These are phyloP conservation scores for Phytopythium litorale DNA, from an alignment of 352 stramenopile genomes.

Conservation along the genomic window DNA sequence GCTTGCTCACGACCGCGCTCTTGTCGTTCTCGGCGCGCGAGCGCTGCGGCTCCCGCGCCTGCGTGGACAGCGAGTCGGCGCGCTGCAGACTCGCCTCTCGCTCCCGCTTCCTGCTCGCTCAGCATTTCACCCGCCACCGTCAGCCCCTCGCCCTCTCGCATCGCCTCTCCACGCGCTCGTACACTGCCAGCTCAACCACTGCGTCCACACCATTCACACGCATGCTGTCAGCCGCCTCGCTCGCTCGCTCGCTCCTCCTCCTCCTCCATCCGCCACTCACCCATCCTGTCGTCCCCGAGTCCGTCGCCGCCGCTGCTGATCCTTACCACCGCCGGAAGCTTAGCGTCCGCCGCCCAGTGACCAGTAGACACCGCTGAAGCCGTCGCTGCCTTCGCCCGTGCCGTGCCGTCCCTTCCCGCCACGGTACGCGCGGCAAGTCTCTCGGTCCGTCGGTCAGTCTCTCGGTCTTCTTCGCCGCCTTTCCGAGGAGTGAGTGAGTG, in stretches of 20 bases:
- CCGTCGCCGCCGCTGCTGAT: too few relatives aligned
- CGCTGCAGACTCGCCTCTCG: constrained; percentile 18
- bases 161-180: constrained; percentile 4
- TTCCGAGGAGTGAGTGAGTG: constrained; percentile 3
- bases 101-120: constrained; percentile 27
- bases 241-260: too few relatives aligned
- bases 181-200: constrained; percentile 9
- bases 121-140: background rate
- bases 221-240: too few relatives aligned
- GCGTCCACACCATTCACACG: background rate
- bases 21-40: constrained; percentile 47
- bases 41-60: constrained; percentile 41
- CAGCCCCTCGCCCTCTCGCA: background rate
- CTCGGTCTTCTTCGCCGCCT: background rate
- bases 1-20: constrained; percentile 37
- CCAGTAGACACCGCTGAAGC: background rate
- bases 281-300: background rate
- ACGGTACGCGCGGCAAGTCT: background rate
- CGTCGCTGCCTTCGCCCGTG: background rate
- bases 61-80: constrained; percentile 9
- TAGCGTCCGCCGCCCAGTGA: too few relatives aligned
- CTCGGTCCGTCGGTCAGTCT: background rate
- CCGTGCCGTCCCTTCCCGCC: background rate
- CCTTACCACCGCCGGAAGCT: background rate
- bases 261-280: constrained; percentile 15